These are phyloP conservation scores for Monosporozyma servazzii DNA, from an alignment of 805 yeast genomes.

Conservation along the genomic window DNA sequence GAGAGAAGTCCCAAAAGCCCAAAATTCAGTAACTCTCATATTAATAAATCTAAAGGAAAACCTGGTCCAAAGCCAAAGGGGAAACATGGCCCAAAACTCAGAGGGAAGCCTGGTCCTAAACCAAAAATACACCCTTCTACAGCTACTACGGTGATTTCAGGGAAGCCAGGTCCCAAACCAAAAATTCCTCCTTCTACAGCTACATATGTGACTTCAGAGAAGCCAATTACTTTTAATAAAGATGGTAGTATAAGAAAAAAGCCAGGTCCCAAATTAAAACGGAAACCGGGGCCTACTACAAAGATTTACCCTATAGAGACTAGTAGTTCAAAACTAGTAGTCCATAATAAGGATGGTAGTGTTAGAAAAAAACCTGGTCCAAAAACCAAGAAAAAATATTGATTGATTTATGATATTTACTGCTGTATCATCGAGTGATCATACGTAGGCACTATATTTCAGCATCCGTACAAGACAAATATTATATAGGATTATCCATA, in stretches of 20 bases:
- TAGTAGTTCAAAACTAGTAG: background rate
- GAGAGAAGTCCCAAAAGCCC: background rate
- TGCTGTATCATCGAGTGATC: background rate
- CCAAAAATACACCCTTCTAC: background rate
- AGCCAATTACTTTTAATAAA: background rate
- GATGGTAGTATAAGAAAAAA: background rate
- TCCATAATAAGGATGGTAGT: background rate
- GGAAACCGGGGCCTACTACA: background rate
- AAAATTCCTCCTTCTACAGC: background rate
- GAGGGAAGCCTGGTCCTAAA: background rate
- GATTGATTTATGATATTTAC: background rate
- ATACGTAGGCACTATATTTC: background rate
- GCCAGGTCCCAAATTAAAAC: background rate
- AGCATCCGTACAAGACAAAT: background rate
- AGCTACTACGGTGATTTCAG: background rate
- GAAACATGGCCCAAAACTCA: constrained; percentile 1
- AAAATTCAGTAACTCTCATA: background rate
- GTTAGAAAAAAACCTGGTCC: constrained; percentile 1
- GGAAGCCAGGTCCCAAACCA: constrained; percentile 1
- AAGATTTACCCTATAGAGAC: background rate
- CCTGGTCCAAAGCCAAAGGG: background rate
- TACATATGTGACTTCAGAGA: background rate
- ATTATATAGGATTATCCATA: background rate
- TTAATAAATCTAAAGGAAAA: background rate
- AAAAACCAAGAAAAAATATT: background rate